These are phyloP conservation scores for Ambrosia trifida DNA, from an alignment of 129 eudicot genomes.

Conservation along the genomic window DNA sequence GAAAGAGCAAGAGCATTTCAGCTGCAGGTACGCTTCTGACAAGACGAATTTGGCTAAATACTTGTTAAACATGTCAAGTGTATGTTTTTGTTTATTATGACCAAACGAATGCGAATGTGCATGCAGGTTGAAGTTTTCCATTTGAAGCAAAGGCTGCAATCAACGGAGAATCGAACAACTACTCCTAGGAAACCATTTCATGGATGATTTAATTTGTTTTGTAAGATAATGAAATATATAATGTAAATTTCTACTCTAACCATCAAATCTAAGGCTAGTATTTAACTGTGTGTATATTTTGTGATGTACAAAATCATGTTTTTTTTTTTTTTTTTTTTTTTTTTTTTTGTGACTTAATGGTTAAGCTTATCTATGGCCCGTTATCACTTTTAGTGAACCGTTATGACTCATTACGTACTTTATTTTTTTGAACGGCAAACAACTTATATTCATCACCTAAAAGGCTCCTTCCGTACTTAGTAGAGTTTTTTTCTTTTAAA, in stretches of 20 bases:
- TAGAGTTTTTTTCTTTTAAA: too few species aligned
- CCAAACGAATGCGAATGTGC: not conserved
- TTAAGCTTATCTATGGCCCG: too few species aligned
- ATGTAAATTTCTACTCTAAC: constrained; percentile 25
- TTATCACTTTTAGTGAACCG: too few species aligned
- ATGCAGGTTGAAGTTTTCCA: constrained; percentile 92
- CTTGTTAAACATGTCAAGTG: too few species aligned
- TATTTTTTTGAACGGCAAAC: too few species aligned
- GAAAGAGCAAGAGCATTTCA: constrained; percentile 93
- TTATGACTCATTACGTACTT: too few species aligned
- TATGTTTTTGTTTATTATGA: too few species aligned
- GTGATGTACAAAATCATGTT: not conserved
- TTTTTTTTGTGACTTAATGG: too few species aligned
- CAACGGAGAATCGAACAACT: constrained; percentile 76
- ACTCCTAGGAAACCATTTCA: constrained; percentile 89
- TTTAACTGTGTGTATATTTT: not conserved
- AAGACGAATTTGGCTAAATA: not conserved
- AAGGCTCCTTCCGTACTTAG: too few species aligned
- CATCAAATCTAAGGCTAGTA: constrained; percentile 7
- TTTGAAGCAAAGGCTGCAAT: constrained; percentile 86
- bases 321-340: too few species aligned
- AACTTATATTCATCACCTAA: too few species aligned
- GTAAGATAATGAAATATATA: constrained; percentile 9
- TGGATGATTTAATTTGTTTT: constrained; percentile 21
- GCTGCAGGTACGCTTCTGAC: constrained; percentile 60